Evolutionary conservation across 2,329 filamentous ascomycete genomes (phyloP).

Genomic region (Colletotrichum endophyticum): DNA sequence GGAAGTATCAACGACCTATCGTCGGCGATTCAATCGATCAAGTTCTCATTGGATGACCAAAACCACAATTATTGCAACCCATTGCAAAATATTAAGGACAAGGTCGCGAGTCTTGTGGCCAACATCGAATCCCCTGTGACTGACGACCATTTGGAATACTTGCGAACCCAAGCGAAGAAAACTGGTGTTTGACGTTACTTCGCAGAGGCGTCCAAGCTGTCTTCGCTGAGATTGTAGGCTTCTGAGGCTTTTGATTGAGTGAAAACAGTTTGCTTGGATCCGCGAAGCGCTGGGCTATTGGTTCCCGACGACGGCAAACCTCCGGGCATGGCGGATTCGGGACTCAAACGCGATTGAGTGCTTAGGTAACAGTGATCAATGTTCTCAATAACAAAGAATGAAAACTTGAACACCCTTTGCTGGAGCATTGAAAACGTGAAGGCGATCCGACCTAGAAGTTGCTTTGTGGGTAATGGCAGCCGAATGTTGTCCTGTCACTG

Average conservation of each 20-base stretch:
- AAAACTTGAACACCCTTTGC: background rate
- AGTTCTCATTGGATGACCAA: background rate
- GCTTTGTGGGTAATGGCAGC: background rate
- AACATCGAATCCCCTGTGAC: background rate
- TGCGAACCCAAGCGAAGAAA: background rate
- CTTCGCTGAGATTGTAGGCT: background rate
- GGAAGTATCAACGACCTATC: background rate
- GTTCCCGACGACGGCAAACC: background rate
- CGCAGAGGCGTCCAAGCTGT: background rate
- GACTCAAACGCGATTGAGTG: background rate
- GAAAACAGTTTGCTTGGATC: background rate
- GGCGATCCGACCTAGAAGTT: background rate
- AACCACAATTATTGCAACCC: background rate
- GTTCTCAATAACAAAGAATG: background rate
- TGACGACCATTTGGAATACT: background rate
- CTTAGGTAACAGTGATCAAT: background rate
- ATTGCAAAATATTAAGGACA: background rate
- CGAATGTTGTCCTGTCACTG: too few species aligned
- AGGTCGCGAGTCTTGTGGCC: background rate
- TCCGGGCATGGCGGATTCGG: background rate
- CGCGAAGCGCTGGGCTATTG: background rate
- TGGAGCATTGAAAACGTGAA: background rate
- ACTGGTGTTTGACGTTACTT: background rate
- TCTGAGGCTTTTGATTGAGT: background rate
- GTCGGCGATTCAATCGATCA: background rate